Evolutionary conservation across 805 yeast species (phyloP).

Genomic region (Yamadazyma kitorensis): DNA sequence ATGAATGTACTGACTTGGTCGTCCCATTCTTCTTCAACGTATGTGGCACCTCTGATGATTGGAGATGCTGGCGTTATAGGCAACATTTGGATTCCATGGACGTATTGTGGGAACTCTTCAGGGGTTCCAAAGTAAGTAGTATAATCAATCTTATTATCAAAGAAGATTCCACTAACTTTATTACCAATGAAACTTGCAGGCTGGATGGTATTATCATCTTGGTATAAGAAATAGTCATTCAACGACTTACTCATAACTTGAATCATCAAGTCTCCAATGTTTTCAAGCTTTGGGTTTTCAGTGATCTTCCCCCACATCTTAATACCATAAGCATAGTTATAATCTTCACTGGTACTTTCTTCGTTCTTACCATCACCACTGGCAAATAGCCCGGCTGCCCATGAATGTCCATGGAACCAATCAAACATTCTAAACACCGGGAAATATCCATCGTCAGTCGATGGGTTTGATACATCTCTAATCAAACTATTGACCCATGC

Average conservation of each 20-base stretch:
- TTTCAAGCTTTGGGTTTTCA: constrained; percentile 49
- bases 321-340: constrained; percentile 64
- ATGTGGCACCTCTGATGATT: constrained; percentile 49
- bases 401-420: constrained; percentile 74
- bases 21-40: constrained; percentile 61
- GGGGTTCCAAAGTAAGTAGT: constrained; percentile 66
- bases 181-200: constrained; percentile 53
- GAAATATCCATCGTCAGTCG: constrained; percentile 51
- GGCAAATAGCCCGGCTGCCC: constrained; percentile 69
- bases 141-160: constrained; percentile 67
- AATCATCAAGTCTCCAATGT: constrained; percentile 45
- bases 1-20: constrained; percentile 45
- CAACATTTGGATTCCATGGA: constrained; percentile 74
- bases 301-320: constrained; percentile 63
- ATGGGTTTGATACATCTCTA: constrained; percentile 67
- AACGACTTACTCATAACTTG: constrained; percentile 53
- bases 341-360: constrained; percentile 72
- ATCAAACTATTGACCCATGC: constrained; percentile 58
- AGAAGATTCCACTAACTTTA: constrained; percentile 67
- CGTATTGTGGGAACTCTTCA: constrained; percentile 46
- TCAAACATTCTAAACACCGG: constrained; percentile 69
- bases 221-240: constrained; percentile 50
- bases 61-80: constrained; percentile 69
- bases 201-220: constrained; percentile 48
- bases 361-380: constrained; percentile 73